phyloP scores from a whole-genome alignment of 129 eudicot species.

The Solidago caesia region DNA sequence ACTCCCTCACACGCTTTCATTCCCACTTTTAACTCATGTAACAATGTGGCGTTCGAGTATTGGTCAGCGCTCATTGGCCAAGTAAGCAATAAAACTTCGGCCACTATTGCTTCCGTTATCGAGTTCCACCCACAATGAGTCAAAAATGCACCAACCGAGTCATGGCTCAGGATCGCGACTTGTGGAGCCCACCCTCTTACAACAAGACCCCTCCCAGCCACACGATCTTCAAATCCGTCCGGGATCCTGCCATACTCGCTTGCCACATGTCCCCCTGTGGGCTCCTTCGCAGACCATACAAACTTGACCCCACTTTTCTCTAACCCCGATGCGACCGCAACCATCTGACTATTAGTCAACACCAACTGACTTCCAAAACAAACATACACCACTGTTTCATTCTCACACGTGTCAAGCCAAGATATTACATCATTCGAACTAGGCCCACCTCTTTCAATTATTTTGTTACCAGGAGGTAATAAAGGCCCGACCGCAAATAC shows the following conservation, averaged over 20 bases:
- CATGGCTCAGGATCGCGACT: conserved; percentile 55
- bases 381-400: conserved; percentile 43
- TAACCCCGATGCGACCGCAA: conserved; percentile 40
- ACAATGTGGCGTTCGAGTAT: conserved; percentile 45
- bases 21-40: conserved; percentile 55
- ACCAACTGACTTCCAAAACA: conserved; percentile 68
- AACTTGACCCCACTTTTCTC: conserved; percentile 52
- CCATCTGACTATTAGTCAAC: conserved; percentile 53
- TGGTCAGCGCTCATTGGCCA: conserved; percentile 90
- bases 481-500: conserved; percentile 71
- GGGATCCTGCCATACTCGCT: conserved; percentile 43
- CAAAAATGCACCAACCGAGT: conserved; percentile 49
- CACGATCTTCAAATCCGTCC: conserved; percentile 54
- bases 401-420: conserved; percentile 54
- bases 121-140: conserved; percentile 86
- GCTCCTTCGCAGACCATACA: conserved; percentile 40
- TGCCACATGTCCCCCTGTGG: conserved; percentile 38
- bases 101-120: conserved; percentile 46
- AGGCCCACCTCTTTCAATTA: conserved; percentile 38
- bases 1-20: conserved; percentile 53
- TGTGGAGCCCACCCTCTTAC: conserved; percentile 78
- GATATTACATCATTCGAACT: conserved; percentile 29
- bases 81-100: conserved; percentile 59
- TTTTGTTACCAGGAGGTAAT: conserved; percentile 24
- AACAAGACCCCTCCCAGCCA: conserved; percentile 50